These are phyloP conservation scores for Lepidium aucheri DNA, from an alignment of 345 rosid species.

Conservation along the genomic window DNA sequence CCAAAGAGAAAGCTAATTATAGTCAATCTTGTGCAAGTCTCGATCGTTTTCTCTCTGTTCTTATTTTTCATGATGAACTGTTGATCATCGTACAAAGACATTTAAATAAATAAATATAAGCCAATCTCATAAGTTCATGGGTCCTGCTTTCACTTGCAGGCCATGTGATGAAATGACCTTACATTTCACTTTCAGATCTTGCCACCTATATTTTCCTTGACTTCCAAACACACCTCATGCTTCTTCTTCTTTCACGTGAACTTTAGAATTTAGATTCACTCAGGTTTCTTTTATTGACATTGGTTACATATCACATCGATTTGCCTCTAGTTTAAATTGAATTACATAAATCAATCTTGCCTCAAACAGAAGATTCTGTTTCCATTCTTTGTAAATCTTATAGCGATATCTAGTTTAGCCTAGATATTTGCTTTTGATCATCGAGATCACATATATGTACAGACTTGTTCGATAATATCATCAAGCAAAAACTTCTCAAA, in stretches of 20 bases:
- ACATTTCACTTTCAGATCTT: conserved; percentile 27
- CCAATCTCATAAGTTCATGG: conserved; percentile 16
- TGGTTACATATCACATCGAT: too few species aligned
- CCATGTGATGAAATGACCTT: conserved; percentile 28
- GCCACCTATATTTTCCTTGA: conserved; percentile 19
- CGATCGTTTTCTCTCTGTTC: conserved; percentile 19
- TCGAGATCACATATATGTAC: too few species aligned
- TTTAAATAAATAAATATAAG: not conserved
- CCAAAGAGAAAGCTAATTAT: not conserved
- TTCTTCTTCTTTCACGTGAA: conserved; percentile 18
- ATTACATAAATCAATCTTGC: too few species aligned
- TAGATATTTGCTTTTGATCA: too few species aligned
- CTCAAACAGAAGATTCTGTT: too few species aligned
- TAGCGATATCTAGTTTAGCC: too few species aligned
- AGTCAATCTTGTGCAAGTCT: conserved; percentile 7
- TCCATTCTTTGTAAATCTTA: too few species aligned
- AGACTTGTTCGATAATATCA: too few species aligned
- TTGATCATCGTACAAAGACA: conserved; percentile 24
- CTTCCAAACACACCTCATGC: conserved; percentile 15
- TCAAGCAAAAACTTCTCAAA: too few species aligned
- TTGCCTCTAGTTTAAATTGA: too few species aligned
- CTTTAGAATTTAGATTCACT: not conserved
- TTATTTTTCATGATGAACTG: not conserved
- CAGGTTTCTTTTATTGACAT: not conserved
- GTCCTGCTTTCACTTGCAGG: conserved; percentile 12